A percentile compares a stretch with the other conserved stretches of the same genome.
Evolutionary conservation across 1,284 basidiomycete genomes (phyloP).

Genomic region (Trichosporon faecale): DNA sequence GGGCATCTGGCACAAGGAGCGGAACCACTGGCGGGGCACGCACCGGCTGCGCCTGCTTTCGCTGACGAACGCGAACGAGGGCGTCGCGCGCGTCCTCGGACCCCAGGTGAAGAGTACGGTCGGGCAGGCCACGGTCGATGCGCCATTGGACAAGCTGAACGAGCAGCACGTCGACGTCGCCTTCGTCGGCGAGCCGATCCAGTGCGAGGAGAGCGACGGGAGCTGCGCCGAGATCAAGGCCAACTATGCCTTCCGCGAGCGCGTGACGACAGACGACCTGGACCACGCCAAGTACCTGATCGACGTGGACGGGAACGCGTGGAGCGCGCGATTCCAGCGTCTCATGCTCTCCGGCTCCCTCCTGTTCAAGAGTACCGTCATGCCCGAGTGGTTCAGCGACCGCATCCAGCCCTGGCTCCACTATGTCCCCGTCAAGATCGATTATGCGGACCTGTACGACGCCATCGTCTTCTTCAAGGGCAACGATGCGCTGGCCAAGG

Average conservation of each 20-base stretch:
- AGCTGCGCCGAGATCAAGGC: constrained; percentile 39
- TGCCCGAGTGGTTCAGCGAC: constrained; percentile 53
- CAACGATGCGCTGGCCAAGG: constrained; percentile 44
- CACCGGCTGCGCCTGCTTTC: constrained; percentile 42
- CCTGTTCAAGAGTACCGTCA: constrained; percentile 47
- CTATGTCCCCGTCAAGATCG: constrained; percentile 53
- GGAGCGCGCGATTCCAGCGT: constrained; percentile 63
- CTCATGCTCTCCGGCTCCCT: constrained; percentile 42
- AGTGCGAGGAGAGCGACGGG: constrained; percentile 44
- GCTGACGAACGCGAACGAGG: constrained; percentile 19
- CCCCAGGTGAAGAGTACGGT: constrained; percentile 15
- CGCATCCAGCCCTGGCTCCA: constrained; percentile 54
- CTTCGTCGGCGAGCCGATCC: constrained; percentile 42
- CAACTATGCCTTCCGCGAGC: constrained; percentile 31
- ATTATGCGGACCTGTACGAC: constrained; percentile 53
- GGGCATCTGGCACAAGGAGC: constrained; percentile 31
- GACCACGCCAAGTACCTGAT: constrained; percentile 41
- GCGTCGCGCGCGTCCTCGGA: constrained; percentile 13
- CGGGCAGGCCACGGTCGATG: constrained; percentile 72
- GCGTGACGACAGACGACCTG: constrained; percentile 33
- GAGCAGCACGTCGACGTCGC: constrained; percentile 63
- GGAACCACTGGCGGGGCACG: constrained; percentile 38
- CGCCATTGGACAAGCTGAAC: constrained; percentile 62
- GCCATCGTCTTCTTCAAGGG: constrained; percentile 45
- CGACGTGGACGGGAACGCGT: constrained; percentile 64